Conservation (phyloP, 1,284 basidiomycete species). For the Pseudozyma hubeiensis region DNA sequence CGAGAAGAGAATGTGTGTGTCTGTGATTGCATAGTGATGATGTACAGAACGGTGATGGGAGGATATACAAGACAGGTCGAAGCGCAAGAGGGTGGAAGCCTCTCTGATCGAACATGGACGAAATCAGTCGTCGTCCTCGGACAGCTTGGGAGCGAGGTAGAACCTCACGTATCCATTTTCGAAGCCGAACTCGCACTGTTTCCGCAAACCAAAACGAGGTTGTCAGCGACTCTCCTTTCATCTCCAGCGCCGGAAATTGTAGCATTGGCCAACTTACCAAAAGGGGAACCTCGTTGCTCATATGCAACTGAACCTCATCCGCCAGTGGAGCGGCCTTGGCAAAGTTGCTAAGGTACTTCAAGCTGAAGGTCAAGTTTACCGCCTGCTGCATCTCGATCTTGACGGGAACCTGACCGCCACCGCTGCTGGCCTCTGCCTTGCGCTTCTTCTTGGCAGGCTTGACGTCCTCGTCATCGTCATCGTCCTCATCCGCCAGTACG, state of each 20-base stretch:
- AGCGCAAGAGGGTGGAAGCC: too few relatives aligned
- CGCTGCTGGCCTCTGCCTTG: slow-evolving; percentile 42
- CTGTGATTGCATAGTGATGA: too few relatives aligned
- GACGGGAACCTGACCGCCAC: slow-evolving; percentile 69
- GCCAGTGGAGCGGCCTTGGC: slow-evolving; percentile 87
- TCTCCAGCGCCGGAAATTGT: neutral
- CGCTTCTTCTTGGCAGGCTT: slow-evolving; percentile 61
- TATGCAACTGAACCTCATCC: slow-evolving; percentile 74
- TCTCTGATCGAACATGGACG: too few relatives aligned
- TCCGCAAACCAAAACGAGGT: neutral
- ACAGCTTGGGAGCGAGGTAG: slow-evolving; percentile 67
- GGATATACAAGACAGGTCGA: too few relatives aligned
- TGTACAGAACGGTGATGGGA: too few relatives aligned
- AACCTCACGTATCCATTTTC: slow-evolving; percentile 75
- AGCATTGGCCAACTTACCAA: slow-evolving; percentile 10
- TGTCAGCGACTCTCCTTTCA: neutral
- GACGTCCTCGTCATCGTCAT: slow-evolving; percentile 67
- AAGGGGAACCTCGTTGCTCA: slow-evolving; percentile 62
- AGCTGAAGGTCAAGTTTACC: slow-evolving; percentile 92
- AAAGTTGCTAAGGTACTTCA: slow-evolving; percentile 98
- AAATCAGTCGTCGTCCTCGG: slow-evolving; percentile 59
- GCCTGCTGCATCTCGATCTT: slow-evolving; percentile 73
- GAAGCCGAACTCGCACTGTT: slow-evolving; percentile 82
- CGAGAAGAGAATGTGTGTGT: too few relatives aligned
- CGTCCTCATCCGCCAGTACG: slow-evolving; percentile 49